Conservation (phyloP, 768 basidiomycete species). For the Hericium coralloides region DNA sequence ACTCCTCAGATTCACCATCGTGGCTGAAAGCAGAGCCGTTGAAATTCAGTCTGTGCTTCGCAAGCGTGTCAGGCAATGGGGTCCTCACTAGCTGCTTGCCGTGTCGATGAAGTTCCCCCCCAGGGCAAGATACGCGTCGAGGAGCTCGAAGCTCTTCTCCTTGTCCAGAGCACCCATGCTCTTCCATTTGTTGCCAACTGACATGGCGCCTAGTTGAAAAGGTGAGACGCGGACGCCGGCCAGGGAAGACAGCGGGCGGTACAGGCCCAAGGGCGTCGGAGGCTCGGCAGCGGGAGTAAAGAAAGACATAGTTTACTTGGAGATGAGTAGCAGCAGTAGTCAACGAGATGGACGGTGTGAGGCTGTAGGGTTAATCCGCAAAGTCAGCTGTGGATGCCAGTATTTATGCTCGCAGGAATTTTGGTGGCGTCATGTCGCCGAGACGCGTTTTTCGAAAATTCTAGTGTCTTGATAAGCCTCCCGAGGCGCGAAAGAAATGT, state of each 20-base stretch:
- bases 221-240: conserved; percentile 31
- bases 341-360: too few relatives aligned
- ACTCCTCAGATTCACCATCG: conserved; percentile 22
- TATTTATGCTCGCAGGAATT: too few relatives aligned
- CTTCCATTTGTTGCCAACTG: conserved; percentile 30
- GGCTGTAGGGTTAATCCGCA: too few relatives aligned
- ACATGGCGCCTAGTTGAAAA: conserved; percentile 29
- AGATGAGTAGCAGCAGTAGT: background rate
- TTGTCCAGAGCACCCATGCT: conserved; percentile 27
- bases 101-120: conserved; percentile 28
- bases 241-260: conserved; percentile 24
- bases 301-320: background rate
- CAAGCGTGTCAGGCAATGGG: too few relatives aligned
- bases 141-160: conserved; percentile 27
- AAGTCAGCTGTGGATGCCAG: too few relatives aligned
- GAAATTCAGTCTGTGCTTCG: background rate
- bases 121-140: conserved; percentile 28
- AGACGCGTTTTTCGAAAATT: too few relatives aligned
- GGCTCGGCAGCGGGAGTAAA: conserved; percentile 10
- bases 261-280: conserved; percentile 19
- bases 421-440: too few relatives aligned
- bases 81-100: conserved; percentile 26
- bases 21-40: conserved; percentile 7
- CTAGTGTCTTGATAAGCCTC: too few relatives aligned
- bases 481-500: too few relatives aligned